These are phyloP conservation scores for Venturia oleaginea DNA, from an alignment of 2,329 filamentous ascomycete species.

Conservation along the genomic window DNA sequence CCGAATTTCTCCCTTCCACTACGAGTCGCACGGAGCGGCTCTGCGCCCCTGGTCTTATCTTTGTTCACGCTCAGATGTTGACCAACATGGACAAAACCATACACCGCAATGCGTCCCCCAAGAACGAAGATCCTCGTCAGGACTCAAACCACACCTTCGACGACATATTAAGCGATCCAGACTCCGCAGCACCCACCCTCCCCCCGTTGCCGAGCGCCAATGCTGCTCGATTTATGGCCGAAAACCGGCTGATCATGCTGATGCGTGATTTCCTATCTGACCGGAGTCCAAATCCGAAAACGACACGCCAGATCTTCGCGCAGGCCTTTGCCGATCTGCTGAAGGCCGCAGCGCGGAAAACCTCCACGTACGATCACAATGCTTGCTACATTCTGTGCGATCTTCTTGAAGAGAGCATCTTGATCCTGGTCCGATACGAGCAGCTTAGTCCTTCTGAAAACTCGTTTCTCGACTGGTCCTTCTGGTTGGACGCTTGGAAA, in stretches of 20 bases:
- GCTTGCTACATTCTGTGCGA: slow-evolving; percentile 88
- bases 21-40: slow-evolving; percentile 47
- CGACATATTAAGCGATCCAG: slow-evolving; percentile 53
- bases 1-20: slow-evolving; percentile 47
- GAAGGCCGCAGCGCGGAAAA: slow-evolving; percentile 64
- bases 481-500: slow-evolving; percentile 75
- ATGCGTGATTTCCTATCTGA: slow-evolving; percentile 71
- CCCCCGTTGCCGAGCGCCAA: slow-evolving; percentile 56
- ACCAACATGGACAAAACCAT: slow-evolving; percentile 74
- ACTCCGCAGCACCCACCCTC: slow-evolving; percentile 56
- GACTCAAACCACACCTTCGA: slow-evolving; percentile 54
- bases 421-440: slow-evolving; percentile 56
- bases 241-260: slow-evolving; percentile 75
- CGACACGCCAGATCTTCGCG: slow-evolving; percentile 61
- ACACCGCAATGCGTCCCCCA: slow-evolving; percentile 53
- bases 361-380: slow-evolving; percentile 70
- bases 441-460: slow-evolving; percentile 33
- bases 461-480: slow-evolving; percentile 62
- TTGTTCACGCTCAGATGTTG: slow-evolving; percentile 75
- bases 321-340: slow-evolving; percentile 64
- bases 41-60: slow-evolving; percentile 65
- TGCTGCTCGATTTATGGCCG: slow-evolving; percentile 71
- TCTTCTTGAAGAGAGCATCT: slow-evolving; percentile 73
- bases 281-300: slow-evolving; percentile 37
- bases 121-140: slow-evolving; percentile 20